phyloP scores from a whole-genome alignment of 345 rosid genomes.

The Geranium rotundifolium region DNA sequence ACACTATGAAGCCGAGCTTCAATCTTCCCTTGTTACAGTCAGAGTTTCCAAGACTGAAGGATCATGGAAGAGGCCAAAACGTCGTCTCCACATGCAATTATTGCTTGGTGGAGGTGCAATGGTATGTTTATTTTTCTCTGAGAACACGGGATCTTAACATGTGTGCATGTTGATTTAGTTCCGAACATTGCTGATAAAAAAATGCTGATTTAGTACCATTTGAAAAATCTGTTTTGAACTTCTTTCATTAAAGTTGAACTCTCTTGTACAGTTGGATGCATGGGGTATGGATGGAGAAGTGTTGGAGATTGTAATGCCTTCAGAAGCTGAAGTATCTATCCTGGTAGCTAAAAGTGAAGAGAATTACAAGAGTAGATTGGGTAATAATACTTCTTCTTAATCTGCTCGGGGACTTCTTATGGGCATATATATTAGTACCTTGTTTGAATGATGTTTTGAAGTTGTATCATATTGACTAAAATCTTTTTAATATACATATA shows the following conservation, averaged over 20 bases:
- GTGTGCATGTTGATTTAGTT: neutral
- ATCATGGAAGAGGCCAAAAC: conserved; percentile 70
- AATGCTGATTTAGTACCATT: too few relatives aligned
- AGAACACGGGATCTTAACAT: neutral
- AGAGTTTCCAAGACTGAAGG: conserved; percentile 61
- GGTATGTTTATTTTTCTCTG: conserved; percentile 28
- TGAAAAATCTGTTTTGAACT: neutral
- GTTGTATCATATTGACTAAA: too few relatives aligned
- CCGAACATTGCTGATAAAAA: too few relatives aligned
- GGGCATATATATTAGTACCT: neutral
- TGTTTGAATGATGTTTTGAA: too few relatives aligned
- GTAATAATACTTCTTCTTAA: conserved; percentile 24
- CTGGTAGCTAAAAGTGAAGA: conserved; percentile 40
- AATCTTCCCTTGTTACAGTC: conserved; percentile 48
- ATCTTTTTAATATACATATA: too few relatives aligned
- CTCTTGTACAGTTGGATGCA: conserved; percentile 44
- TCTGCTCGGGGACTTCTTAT: too few relatives aligned
- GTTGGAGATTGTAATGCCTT: conserved; percentile 48
- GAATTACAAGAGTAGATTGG: conserved; percentile 38
- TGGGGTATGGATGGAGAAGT: conserved; percentile 86
- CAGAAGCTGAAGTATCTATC: conserved; percentile 32
- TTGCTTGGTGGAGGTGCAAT: conserved; percentile 76
- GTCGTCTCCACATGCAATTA: conserved; percentile 50
- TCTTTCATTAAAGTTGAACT: conserved; percentile 8
- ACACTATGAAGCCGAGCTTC: conserved; percentile 49